Evolutionary conservation across 805 yeast species (phyloP).

Genomic region (Saccharomycopsis sp.): DNA sequence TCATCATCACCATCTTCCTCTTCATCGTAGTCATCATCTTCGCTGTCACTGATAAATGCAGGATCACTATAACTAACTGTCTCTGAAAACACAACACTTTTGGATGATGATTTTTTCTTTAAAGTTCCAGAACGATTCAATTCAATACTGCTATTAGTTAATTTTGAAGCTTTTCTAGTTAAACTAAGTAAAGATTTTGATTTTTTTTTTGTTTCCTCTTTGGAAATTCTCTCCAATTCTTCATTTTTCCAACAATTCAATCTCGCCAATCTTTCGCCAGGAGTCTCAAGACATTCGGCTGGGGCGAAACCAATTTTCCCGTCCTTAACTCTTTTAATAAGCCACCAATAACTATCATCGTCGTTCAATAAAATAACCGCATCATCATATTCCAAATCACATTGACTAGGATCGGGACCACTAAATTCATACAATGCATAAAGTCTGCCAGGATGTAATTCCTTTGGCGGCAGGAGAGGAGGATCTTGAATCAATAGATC

Average conservation of each 20-base stretch:
- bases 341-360: constrained; percentile 95
- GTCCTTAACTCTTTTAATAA: constrained; percentile 53
- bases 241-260: constrained; percentile 90
- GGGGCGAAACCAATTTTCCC: constrained; percentile 90
- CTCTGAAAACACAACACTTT: constrained; percentile 17
- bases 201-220: constrained; percentile 15
- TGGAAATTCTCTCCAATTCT: constrained; percentile 40
- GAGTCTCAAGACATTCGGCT: constrained; percentile 90
- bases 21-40: constrained; percentile 13
- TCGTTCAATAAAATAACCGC: constrained; percentile 79
- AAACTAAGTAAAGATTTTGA: constrained; percentile 11
- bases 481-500: constrained; percentile 36
- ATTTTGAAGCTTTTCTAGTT: constrained; percentile 10
- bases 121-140: background rate
- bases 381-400: constrained; percentile 71
- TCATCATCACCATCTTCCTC: constrained; percentile 6
- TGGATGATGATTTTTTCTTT: constrained; percentile 6
- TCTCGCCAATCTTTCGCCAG: constrained; percentile 84
- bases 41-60: constrained; percentile 15
- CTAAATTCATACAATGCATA: constrained; percentile 83
- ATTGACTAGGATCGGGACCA: constrained; percentile 92
- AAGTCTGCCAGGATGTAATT: constrained; percentile 72
- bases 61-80: constrained; percentile 16
- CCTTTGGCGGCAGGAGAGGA: constrained; percentile 58
- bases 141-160: constrained; percentile 2